Conservation (phyloP, 2,329 filamentous ascomycete genomes). For the Sordariomycetes sp. region DNA sequence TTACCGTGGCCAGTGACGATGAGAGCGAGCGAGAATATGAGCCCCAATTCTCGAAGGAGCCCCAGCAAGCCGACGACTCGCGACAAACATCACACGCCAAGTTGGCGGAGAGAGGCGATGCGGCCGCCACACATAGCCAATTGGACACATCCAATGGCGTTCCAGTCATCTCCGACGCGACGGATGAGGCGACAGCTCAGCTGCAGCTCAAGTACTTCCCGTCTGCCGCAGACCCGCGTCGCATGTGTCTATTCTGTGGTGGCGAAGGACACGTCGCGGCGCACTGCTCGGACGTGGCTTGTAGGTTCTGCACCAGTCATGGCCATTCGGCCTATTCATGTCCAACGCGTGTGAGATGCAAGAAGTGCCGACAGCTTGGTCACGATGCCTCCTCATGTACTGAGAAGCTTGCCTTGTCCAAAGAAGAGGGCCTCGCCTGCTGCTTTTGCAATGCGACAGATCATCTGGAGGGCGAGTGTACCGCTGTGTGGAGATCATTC, state of each 20-base stretch:
- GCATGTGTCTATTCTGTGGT: slow-evolving; percentile 44
- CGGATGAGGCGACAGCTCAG: not conserved
- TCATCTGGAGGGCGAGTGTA: slow-evolving; percentile 53
- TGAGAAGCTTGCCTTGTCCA: slow-evolving; percentile 44
- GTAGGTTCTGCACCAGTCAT: slow-evolving; percentile 35
- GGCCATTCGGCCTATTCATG: slow-evolving; percentile 42
- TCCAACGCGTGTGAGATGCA: slow-evolving; percentile 39
- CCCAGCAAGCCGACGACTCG: too few relatives aligned
- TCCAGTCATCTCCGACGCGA: not conserved
- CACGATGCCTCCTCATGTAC: slow-evolving; percentile 42
- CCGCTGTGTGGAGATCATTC: slow-evolving; percentile 51
- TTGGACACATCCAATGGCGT: too few relatives aligned
- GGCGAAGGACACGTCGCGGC: slow-evolving; percentile 33
- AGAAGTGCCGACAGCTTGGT: slow-evolving; percentile 53
- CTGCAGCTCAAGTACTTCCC: slow-evolving; percentile 41
- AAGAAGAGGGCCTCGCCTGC: slow-evolving; percentile 48
- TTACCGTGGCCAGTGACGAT: too few relatives aligned
- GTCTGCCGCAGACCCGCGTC: slow-evolving; percentile 28
- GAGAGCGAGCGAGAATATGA: slow-evolving; percentile 18
- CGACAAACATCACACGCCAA: too few relatives aligned
- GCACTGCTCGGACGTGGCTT: slow-evolving; percentile 35
- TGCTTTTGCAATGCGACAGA: slow-evolving; percentile 45
- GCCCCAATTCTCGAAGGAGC: too few relatives aligned
- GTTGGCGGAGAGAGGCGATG: too few relatives aligned
- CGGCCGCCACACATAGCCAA: too few relatives aligned